phyloP scores from a whole-genome alignment of 768 basidiomycete species.

The Leccinum uliginosum region DNA sequence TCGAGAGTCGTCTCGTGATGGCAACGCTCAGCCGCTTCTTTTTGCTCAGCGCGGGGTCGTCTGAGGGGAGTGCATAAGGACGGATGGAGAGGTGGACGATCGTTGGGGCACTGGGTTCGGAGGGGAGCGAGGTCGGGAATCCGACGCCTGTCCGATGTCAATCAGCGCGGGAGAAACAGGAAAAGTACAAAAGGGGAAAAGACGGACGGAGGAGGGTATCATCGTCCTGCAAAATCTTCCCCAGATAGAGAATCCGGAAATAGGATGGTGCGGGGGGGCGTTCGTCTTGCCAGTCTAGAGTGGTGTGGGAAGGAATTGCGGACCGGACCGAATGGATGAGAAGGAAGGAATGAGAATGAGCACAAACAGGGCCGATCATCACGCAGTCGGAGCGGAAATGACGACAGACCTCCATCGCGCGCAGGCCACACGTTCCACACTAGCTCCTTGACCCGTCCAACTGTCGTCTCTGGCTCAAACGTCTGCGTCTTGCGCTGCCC shows the following conservation, averaged over 20 bases:
- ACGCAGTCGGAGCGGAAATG: conserved; percentile 8
- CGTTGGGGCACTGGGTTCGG: conserved; percentile 37
- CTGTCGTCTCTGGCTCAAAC: conserved; percentile 70
- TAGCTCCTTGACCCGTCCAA: conserved; percentile 78
- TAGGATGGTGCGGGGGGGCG: conserved; percentile 74
- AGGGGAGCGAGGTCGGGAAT: conserved; percentile 27
- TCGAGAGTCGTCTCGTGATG: conserved; percentile 23
- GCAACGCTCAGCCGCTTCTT: conserved; percentile 38
- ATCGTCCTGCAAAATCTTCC: conserved; percentile 80
- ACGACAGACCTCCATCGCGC: conserved; percentile 40
- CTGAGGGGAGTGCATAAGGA: conserved; percentile 46
- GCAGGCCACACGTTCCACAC: conserved; percentile 79
- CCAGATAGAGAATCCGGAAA: conserved; percentile 70
- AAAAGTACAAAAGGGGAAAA: not conserved
- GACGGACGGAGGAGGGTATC: conserved; percentile 65
- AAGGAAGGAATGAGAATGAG: conserved; percentile 1
- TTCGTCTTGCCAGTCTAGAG: conserved; percentile 71
- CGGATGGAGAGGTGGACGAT: conserved; percentile 77
- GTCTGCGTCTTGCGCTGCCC: conserved; percentile 65
- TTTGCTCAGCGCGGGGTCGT: conserved; percentile 53
- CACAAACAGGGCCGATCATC: conserved; percentile 11
- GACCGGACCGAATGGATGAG: not conserved
- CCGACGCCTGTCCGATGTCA: conserved; percentile 21
- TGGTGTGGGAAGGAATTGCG: too few relatives aligned
- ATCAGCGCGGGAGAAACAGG: conserved; percentile 3